Percentiles rank a stretch among this genome's conserved stretches.
Conservation (phyloP, 345 rosid species). For the Eucalyptus camaldulensis region DNA sequence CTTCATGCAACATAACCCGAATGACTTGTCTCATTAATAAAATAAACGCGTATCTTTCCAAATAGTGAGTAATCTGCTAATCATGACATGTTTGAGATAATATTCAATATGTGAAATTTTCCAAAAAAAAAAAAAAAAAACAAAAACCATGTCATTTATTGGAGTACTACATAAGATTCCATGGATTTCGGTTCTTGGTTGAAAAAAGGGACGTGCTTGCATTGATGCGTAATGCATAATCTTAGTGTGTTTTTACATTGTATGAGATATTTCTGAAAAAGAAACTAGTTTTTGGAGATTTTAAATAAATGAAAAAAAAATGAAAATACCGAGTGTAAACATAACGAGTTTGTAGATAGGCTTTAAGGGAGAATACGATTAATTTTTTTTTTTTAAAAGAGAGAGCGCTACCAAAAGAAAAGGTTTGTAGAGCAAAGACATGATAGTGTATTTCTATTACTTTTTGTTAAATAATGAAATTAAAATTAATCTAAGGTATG, state of each 20-base stretch:
- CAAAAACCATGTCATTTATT: background rate
- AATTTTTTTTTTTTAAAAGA: too few relatives aligned
- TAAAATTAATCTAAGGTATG: background rate
- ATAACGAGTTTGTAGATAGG: background rate
- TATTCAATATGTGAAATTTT: background rate
- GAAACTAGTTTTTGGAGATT: background rate
- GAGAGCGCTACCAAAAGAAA: background rate
- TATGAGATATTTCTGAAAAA: background rate
- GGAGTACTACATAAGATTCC: background rate
- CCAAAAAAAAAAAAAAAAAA: background rate
- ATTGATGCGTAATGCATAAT: background rate
- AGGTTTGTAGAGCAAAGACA: background rate
- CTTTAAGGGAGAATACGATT: background rate
- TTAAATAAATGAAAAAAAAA: background rate
- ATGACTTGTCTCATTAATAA: background rate
- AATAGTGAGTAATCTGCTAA: background rate
- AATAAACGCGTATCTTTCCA: background rate
- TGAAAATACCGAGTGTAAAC: background rate
- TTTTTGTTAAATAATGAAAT: background rate
- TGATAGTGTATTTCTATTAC: background rate
- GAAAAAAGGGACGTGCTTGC: background rate
- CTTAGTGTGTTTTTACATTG: background rate
- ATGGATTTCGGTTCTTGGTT: background rate
- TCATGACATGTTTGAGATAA: background rate
- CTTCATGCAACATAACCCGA: background rate